Evolutionary conservation across 148 eudicot genomes (phyloP), one percentile per base, ranked within the genome.

Genomic region (Spergularia marina): DNA sequence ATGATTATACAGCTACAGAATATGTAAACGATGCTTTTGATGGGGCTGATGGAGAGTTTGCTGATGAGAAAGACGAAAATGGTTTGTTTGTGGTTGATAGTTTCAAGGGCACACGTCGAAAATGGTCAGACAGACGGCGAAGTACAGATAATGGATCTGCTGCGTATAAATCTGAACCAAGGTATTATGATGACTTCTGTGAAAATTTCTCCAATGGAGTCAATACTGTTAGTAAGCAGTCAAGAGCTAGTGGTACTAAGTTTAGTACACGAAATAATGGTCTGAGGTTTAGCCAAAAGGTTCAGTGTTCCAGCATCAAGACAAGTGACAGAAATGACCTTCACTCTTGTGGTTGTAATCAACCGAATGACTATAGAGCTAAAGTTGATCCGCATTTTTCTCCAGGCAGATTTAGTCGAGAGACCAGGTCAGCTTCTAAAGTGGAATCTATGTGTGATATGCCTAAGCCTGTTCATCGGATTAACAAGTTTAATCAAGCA

Each of bases 261-360:
- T 84, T 83, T 23, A 85, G 75, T 74, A 60, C 77, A 59, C 86
- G 86, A 78, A 84, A 79, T 71, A 64, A 78, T 68, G 88, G 85
- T 67, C 74, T 70, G 49, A 87, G 83, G 79, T 86, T 80, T 70
- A 77, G 82, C 62, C 93, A 89, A 79, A 93, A 86, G 82, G 79
- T 65, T 56, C 87, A 77, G 52, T 85, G 84, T 78, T 51, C 84
- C 75, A 86, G 63, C 76, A 56, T 59, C 44, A 84, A 86, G 75
- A 73, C 68, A 53, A 61, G 72, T 54, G 90, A 85, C 9, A 83
- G 83, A 77, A 83, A 81, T 73, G 91, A 86, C 76, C 76, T 40
- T 65, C 79, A 82, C 44, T 72, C 84, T 77, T 91, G 98, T 74
- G 85, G 91, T 76, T 93, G 96, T 81, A 83, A 86, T 68, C 85